Evolutionary conservation across 306 rosid species (phyloP).

Genomic region (Arachis hypogaea): DNA sequence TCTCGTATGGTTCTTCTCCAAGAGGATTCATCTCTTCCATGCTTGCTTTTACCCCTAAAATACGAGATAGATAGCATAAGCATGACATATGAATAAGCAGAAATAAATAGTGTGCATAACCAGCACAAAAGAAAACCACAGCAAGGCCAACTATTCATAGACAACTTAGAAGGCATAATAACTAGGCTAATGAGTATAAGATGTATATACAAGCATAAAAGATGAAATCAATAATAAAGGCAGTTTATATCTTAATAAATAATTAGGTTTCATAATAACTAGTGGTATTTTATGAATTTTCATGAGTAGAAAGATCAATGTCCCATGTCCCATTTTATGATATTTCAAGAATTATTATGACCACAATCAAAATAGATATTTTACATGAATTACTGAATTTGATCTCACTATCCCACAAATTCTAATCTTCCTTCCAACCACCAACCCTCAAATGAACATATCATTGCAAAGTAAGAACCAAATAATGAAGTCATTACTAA

Average conservation of each 20-base stretch:
- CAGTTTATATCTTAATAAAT: not conserved
- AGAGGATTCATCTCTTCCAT: conserved; percentile 55
- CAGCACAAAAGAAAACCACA: conserved; percentile 2
- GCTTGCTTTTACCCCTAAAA: conserved; percentile 86
- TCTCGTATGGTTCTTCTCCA: conserved; percentile 79
- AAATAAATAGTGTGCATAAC: conserved; percentile 11
- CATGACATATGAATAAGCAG: conserved; percentile 25
- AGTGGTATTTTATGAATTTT: conserved; percentile 3
- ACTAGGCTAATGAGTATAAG: not conserved
- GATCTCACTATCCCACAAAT: not conserved
- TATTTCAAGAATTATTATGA: not conserved
- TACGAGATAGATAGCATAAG: conserved; percentile 30
- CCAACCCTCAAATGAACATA: not conserved
- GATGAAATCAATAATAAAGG: not conserved
- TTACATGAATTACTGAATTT: not conserved
- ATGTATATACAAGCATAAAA: not conserved
- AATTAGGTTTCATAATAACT: not conserved
- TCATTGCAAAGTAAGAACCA: conserved; percentile 4
- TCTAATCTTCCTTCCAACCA: not conserved
- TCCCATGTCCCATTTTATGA: not conserved
- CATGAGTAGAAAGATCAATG: not conserved
- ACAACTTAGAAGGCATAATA: not conserved
- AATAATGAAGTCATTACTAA: conserved; percentile 3
- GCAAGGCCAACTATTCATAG: not conserved
- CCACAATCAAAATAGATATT: not conserved